phyloP scores from a whole-genome alignment of 805 yeast genomes.

The Ogataea ganodermae region DNA sequence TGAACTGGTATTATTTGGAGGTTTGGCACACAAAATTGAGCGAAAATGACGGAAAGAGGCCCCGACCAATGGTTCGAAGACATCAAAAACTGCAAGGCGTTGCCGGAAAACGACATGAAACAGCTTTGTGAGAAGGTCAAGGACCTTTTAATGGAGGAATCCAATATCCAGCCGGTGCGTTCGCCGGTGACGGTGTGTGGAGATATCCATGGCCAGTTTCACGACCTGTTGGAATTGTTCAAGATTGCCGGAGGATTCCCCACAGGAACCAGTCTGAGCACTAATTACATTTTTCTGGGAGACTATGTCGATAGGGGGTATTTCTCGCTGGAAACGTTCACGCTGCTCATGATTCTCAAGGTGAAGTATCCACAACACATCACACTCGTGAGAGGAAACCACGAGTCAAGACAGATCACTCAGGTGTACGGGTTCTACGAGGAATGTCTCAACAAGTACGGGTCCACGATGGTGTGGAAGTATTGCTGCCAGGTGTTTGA shows the following conservation, averaged over 20 bases:
- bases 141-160: conserved; percentile 93
- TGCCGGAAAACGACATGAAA: conserved; percentile 93
- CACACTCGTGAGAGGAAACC: conserved; percentile 96
- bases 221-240: conserved; percentile 87
- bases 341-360: conserved; percentile 88
- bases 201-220: conserved; percentile 98
- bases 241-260: conserved; percentile 94
- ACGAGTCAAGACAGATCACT: conserved; percentile 96
- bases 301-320: conserved; percentile 99
- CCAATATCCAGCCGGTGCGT: conserved; percentile 90
- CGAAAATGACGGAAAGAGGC: conserved; percentile 65
- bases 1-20: background rate
- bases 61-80: conserved; percentile 97
- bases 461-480: conserved; percentile 94
- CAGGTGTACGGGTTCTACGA: conserved; percentile 98
- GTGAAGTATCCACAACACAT: conserved; percentile 69
- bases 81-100: conserved; percentile 83
- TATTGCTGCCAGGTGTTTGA: conserved; percentile 96
- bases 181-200: conserved; percentile 96
- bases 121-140: conserved; percentile 94
- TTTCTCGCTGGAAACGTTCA: conserved; percentile 90
- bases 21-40: background rate
- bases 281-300: conserved; percentile 82
- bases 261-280: conserved; percentile 47
- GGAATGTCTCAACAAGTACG: conserved; percentile 90